phyloP scores from a whole-genome alignment of 495 filamentous ascomycete genomes.

The Neurospora sp. region DNA sequence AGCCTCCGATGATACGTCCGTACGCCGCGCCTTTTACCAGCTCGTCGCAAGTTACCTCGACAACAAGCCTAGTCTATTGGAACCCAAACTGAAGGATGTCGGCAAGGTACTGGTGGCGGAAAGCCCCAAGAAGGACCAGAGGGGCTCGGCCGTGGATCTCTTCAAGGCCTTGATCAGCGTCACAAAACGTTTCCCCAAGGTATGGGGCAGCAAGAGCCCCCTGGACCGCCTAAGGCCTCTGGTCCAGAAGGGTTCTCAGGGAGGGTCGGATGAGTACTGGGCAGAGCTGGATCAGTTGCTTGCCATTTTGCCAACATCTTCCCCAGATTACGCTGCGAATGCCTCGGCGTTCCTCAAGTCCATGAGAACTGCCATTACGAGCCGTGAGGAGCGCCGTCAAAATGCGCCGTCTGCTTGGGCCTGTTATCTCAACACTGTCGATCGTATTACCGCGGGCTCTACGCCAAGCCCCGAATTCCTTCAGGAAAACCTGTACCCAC shows the following conservation, averaged over 20 bases:
- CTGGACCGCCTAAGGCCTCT: constrained; percentile 57
- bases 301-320: constrained; percentile 42
- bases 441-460: constrained; percentile 38
- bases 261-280: constrained; percentile 63
- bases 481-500: constrained; percentile 29
- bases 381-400: constrained; percentile 59
- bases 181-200: constrained; percentile 50
- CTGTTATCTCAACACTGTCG: constrained; percentile 53
- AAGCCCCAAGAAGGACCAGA: constrained; percentile 55
- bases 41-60: constrained; percentile 52
- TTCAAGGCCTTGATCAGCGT: constrained; percentile 51
- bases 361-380: constrained; percentile 56
- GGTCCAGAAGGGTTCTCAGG: constrained; percentile 75
- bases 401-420: constrained; percentile 61
- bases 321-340: constrained; percentile 35
- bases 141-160: constrained; percentile 61
- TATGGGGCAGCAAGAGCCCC: constrained; percentile 61
- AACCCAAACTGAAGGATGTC: constrained; percentile 45
- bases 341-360: constrained; percentile 50
- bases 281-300: constrained; percentile 50
- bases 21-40: constrained; percentile 59
- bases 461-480: constrained; percentile 27
- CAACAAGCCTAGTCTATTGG: constrained; percentile 41
- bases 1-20: constrained; percentile 53
- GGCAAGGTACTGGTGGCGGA: constrained; percentile 59